phyloP scores from a whole-genome alignment of 371 early-diverging fungal genomes.

The Rhizopus stolonifer region DNA sequence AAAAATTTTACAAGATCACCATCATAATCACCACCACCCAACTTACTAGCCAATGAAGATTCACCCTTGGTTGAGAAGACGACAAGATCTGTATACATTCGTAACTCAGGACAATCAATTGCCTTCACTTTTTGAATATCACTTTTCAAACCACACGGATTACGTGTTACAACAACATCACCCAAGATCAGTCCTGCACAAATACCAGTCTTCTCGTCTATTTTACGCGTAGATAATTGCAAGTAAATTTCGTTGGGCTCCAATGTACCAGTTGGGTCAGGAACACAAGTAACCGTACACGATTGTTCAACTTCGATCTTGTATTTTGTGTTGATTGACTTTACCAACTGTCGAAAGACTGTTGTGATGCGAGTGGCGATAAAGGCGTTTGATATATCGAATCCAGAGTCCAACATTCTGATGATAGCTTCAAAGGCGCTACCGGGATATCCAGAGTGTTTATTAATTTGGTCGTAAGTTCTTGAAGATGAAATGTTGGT shows the following conservation, averaged over 20 bases:
- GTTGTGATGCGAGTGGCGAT: conserved; percentile 37
- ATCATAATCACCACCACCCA: conserved; percentile 57
- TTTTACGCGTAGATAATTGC: conserved; percentile 33
- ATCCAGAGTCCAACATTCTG: conserved; percentile 45
- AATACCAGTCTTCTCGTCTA: conserved; percentile 43
- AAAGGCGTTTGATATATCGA: conserved; percentile 42
- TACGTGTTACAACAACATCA: conserved; percentile 44
- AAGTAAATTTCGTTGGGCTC: conserved; percentile 40
- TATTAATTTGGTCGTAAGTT: conserved; percentile 19
- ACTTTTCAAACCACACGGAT: conserved; percentile 46
- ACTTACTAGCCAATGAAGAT: conserved; percentile 42
- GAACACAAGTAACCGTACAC: conserved; percentile 46
- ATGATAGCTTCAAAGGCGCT: conserved; percentile 33
- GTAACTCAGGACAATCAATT: conserved; percentile 32
- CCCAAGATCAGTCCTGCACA: conserved; percentile 39
- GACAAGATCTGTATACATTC: conserved; percentile 45
- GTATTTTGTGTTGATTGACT: conserved; percentile 35
- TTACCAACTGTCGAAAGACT: conserved; percentile 38
- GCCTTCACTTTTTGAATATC: conserved; percentile 49
- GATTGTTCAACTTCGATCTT: conserved; percentile 45
- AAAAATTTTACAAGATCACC: conserved; percentile 44
- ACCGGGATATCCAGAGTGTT: conserved; percentile 40
- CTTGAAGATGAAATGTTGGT: background rate
- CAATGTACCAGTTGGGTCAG: conserved; percentile 46
- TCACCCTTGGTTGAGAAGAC: conserved; percentile 41